These are phyloP conservation scores for Aspergillus sp. DNA, from an alignment of 2,329 filamentous ascomycete genomes.

Conservation along the genomic window DNA sequence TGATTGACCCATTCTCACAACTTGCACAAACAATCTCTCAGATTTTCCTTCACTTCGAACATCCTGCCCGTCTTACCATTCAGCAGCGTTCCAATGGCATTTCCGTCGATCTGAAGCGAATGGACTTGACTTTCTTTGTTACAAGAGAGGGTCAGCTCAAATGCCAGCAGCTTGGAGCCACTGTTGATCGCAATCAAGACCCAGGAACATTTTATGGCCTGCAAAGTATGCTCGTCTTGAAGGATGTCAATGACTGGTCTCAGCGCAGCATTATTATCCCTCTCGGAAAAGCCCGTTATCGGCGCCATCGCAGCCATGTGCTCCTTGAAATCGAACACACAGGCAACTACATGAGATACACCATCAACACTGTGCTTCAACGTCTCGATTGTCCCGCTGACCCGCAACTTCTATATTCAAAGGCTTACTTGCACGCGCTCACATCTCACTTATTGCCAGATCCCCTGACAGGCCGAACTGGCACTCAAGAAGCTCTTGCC, in stretches of 20 bases:
- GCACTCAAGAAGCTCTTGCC: constrained; percentile 59
- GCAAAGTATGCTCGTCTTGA: constrained; percentile 58
- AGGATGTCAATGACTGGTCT: constrained; percentile 38
- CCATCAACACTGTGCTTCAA: constrained; percentile 55
- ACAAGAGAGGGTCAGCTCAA: constrained; percentile 45
- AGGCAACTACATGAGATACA: constrained; percentile 50
- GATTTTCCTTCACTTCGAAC: background rate
- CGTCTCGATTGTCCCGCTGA: constrained; percentile 60
- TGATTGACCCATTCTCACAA: background rate
- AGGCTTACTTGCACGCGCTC: constrained; percentile 59
- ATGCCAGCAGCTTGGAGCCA: constrained; percentile 50
- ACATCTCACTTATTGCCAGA: constrained; percentile 62
- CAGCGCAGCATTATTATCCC: constrained; percentile 57
- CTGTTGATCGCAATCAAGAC: constrained; percentile 60
- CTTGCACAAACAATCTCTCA: background rate
- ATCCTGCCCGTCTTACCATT: background rate
- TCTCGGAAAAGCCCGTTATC: constrained; percentile 38
- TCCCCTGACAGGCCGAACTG: constrained; percentile 57
- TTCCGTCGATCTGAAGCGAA: constrained; percentile 51
- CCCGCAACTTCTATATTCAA: constrained; percentile 54
- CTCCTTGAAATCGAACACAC: constrained; percentile 37
- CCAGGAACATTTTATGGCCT: constrained; percentile 62
- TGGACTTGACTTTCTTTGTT: constrained; percentile 57
- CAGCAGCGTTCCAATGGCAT: constrained; percentile 27
- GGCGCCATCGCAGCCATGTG: constrained; percentile 44